Conservation (phyloP, 108 stramenopile species). For the Heterococcus sp. region DNA sequence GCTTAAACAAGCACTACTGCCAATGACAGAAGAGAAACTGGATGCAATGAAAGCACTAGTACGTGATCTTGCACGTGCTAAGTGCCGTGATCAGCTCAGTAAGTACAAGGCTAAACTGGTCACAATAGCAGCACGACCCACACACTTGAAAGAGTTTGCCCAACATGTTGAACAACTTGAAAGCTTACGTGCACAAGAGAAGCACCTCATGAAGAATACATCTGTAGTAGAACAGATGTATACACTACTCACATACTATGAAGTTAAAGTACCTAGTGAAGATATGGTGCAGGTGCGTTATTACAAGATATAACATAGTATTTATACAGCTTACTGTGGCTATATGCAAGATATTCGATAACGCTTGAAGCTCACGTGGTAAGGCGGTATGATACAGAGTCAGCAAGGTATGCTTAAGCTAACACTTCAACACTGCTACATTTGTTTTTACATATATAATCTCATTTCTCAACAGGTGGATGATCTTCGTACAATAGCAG, state of each 20-base stretch:
- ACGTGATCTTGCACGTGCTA: conserved; percentile 49
- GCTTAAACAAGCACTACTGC: conserved; percentile 51
- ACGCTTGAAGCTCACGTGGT: too few relatives aligned
- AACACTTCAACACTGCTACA: too few relatives aligned
- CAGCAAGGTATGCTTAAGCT: too few relatives aligned
- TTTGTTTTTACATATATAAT: too few relatives aligned
- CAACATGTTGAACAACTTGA: conserved; percentile 47
- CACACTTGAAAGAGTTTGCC: conserved; percentile 57
- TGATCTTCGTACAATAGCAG: too few relatives aligned
- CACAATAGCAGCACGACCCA: conserved; percentile 30
- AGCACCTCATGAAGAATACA: conserved; percentile 23
- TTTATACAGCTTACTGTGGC: too few relatives aligned
- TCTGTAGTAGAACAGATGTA: conserved; percentile 59
- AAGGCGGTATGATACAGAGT: too few relatives aligned
- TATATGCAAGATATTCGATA: too few relatives aligned
- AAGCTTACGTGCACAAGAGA: conserved; percentile 29
- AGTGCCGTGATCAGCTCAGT: conserved; percentile 52
- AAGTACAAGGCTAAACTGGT: conserved; percentile 42
- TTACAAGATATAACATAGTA: too few relatives aligned
- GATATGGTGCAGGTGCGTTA: conserved; percentile 60
- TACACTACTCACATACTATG: conserved; percentile 38
- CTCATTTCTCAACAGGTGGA: too few relatives aligned
- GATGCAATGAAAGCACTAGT: conserved; percentile 57
- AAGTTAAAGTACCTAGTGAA: conserved; percentile 42
- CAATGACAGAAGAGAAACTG: conserved; percentile 51